Evolutionary conservation across 371 early-diverging fungal species (phyloP), one percentile per base, ranked within the genome.

Genomic region (Lichtheimia hyalospora): DNA sequence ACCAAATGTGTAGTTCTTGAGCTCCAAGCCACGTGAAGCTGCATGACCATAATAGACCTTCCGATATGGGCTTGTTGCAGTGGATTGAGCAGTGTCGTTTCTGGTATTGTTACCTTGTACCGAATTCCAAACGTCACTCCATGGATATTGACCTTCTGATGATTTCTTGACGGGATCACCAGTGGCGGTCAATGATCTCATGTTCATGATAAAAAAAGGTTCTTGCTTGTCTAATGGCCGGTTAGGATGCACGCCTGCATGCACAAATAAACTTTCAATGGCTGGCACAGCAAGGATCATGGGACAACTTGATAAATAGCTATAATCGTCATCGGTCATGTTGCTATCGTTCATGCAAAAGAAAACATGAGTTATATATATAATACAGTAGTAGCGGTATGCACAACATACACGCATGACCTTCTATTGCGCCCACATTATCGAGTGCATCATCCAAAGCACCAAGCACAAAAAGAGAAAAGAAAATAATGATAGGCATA

Each of bases 41-140:
- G 85, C 90, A 64, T 91, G 92, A 0, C 92, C 92, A 64, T 89
- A 91, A 40, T 81, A 77, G 18, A 87, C 53, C 56, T 56, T 76
- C 43, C 69, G 68, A 15, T 60, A 57, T 3, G 41, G 16, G 0
- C 57, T 58, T 43, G 43, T 43, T 39, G 40, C 28, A 39, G 53
- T 53, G 12, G 53, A 53, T 34, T 34, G 34, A 46, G 20, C 43
- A 20, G n/a, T 43, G 1, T 54, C 21, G 4, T n/a, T 27, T 3
- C 21, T 25, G 12, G 34, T 48, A 18, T 28, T 27, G 12, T 43
- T 55, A 23, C 49, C 52, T 46, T 77, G 73, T 15, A 50, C 61
- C 8, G 49, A 24, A 18, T 84, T 85, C 72, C 81, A 85, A 43
- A 57, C 28, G 13, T 67, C 54, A 0, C 73, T 63, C 87, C 85